Evolutionary conservation across 2,329 filamentous ascomycete species (phyloP).

Genomic region (Cyphellophora europaea): DNA sequence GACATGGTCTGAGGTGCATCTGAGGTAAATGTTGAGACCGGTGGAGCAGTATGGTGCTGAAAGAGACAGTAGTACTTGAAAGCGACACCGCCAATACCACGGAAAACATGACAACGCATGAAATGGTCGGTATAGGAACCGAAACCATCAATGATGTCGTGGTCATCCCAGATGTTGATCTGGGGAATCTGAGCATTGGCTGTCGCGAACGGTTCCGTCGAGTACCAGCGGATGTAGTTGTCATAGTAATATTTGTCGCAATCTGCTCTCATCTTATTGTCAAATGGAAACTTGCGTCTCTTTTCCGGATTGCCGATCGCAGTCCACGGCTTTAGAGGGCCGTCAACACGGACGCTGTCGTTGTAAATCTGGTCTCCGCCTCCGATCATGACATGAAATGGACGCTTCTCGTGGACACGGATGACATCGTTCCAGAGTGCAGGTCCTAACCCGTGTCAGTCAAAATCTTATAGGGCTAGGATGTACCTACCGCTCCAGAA

Average conservation of each 20-base stretch:
- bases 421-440: constrained; percentile 57
- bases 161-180: constrained; percentile 58
- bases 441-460: constrained; percentile 30
- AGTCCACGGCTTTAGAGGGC: constrained; percentile 63
- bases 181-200: constrained; percentile 55
- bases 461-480: background rate
- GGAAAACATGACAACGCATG: constrained; percentile 56
- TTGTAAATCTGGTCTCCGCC: constrained; percentile 82
- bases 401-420: constrained; percentile 48
- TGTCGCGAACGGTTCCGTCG: constrained; percentile 51
- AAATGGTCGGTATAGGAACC: constrained; percentile 59
- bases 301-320: constrained; percentile 52
- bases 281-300: constrained; percentile 51
- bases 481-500: constrained; percentile 38
- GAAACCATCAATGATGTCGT: constrained; percentile 59
- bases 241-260: constrained; percentile 56
- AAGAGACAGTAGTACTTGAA: constrained; percentile 57
- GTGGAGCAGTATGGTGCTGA: constrained; percentile 72
- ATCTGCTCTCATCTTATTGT: constrained; percentile 50
- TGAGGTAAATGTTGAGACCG: constrained; percentile 75
- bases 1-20: constrained; percentile 51
- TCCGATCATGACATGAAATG: constrained; percentile 67
- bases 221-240: constrained; percentile 59
- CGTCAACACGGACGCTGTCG: constrained; percentile 71
- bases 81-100: constrained; percentile 51